These are phyloP conservation scores for Hypomontagnella monticulosa DNA, from an alignment of 495 filamentous ascomycete species.

Conservation along the genomic window DNA sequence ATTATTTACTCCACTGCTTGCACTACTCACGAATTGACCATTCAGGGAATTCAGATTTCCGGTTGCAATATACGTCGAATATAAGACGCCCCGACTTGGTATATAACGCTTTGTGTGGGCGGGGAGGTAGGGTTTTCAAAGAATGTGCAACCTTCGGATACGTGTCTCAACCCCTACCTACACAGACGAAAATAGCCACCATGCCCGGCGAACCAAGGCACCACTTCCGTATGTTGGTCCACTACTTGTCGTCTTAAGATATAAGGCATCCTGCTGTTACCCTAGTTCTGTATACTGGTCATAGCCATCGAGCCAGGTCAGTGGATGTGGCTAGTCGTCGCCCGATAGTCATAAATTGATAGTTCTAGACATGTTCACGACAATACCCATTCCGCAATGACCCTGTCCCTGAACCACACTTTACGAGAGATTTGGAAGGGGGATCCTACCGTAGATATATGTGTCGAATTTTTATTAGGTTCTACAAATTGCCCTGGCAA, in stretches of 20 bases:
- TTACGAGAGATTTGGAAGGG: too few relatives aligned
- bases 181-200: not conserved
- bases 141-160: slow-evolving; percentile 2
- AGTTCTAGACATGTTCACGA: slow-evolving; percentile 28
- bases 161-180: not conserved
- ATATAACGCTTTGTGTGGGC: too few relatives aligned
- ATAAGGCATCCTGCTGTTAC: slow-evolving; percentile 8
- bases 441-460: too few relatives aligned
- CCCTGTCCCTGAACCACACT: not conserved
- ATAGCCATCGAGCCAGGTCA: not conserved
- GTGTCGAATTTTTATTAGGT: too few relatives aligned
- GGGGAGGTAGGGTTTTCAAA: not conserved
- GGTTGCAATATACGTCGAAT: too few relatives aligned
- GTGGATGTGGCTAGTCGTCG: not conserved
- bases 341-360: not conserved
- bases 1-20: too few relatives aligned
- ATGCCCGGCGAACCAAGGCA: not conserved
- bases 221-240: not conserved
- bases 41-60: too few relatives aligned
- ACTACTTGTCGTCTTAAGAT: not conserved
- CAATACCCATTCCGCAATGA: not conserved
- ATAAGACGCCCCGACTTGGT: not conserved
- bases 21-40: too few relatives aligned
- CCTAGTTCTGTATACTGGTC: not conserved
- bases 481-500: slow-evolving; percentile 1